Evolutionary conservation across 257 asterid species (phyloP), one percentile per base, ranked within the genome.

Genomic region (Solanum phureja): DNA sequence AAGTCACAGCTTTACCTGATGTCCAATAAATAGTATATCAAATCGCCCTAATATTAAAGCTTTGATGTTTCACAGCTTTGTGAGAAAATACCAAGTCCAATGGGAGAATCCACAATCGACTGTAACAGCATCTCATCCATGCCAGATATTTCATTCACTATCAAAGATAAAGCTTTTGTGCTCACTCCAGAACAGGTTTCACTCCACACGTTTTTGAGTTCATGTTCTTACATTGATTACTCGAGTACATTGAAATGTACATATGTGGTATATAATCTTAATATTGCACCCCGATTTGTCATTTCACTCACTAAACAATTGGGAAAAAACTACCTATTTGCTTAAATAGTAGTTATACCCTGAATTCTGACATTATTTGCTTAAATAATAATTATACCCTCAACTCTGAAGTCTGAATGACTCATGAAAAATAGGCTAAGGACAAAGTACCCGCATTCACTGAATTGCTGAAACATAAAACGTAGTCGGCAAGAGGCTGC

Each of bases 171-270:
- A 88, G 86, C 89, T 82, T 93, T 92, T 42, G 90, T 73, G 77
- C 98, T 96, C 79, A 92, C 98, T 83, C 98, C 99, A 10, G 96
- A 95, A 40, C 98, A 96, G 99, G 99, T 96, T 62, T 49, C 84
- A 69, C 60, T 73, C 74, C 46, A 29, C 29, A 7, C 7, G n/a
- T 62, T 44, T n/a, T 29, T 31, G 49, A 16, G 69, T 49, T 27
- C 35, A 19, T 46, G 85, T 81, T 46, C 85, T 46, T 81, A 46
- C 85, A 18, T 9, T 18, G 42, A 81, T 31, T 18, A 29, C 40
- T 46, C 2, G 6, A 29, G 85, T 81, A 29, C 27, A 27, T 81
- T 29, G 12, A 44, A 52, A 79, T 8, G 27, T 18, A 44, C 68
- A 46, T 24, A 13, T 40, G 64, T 79, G 84, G 64, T 44, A 27